Evolutionary conservation across 2,329 filamentous ascomycete species (phyloP).

Genomic region (Chrysoporthe deuterocubensis): DNA sequence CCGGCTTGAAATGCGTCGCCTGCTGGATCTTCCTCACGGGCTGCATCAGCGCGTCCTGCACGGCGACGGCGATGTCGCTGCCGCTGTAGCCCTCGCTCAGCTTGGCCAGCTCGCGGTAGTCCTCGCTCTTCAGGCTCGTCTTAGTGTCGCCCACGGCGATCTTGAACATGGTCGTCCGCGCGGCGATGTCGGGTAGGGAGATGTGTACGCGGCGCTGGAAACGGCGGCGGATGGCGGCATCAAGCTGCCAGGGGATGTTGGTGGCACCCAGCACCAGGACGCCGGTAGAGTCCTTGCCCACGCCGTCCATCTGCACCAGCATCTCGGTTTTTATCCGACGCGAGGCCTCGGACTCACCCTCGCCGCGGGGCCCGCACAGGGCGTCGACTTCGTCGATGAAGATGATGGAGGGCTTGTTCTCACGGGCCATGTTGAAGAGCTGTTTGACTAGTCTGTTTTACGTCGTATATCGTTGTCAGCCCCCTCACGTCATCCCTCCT

Average conservation of each 20-base stretch:
- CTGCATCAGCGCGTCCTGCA: slow-evolving; percentile 96
- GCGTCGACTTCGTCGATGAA: slow-evolving; percentile 99
- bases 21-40: slow-evolving; percentile 96
- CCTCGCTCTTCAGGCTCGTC: slow-evolving; percentile 76
- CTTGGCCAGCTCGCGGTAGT: slow-evolving; percentile 79
- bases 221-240: slow-evolving; percentile 91
- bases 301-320: slow-evolving; percentile 98
- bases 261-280: slow-evolving; percentile 95
- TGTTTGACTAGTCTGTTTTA: slow-evolving; percentile 84
- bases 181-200: slow-evolving; percentile 83
- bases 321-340: slow-evolving; percentile 98
- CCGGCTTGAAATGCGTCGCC: slow-evolving; percentile 96
- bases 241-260: slow-evolving; percentile 98
- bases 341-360: slow-evolving; percentile 97
- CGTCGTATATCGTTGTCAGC: neutral
- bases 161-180: slow-evolving; percentile 93
- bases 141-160: slow-evolving; percentile 92
- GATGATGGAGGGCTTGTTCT: slow-evolving; percentile 97
- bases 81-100: slow-evolving; percentile 94
- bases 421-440: slow-evolving; percentile 95
- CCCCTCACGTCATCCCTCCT: neutral
- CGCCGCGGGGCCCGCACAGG: slow-evolving; percentile 86
- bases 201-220: slow-evolving; percentile 98
- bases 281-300: slow-evolving; percentile 91
- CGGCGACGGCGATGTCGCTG: slow-evolving; percentile 92